Base-by-base conservation (phyloP, 805 yeast genomes). In the Monosporozyma unispora region DNA sequence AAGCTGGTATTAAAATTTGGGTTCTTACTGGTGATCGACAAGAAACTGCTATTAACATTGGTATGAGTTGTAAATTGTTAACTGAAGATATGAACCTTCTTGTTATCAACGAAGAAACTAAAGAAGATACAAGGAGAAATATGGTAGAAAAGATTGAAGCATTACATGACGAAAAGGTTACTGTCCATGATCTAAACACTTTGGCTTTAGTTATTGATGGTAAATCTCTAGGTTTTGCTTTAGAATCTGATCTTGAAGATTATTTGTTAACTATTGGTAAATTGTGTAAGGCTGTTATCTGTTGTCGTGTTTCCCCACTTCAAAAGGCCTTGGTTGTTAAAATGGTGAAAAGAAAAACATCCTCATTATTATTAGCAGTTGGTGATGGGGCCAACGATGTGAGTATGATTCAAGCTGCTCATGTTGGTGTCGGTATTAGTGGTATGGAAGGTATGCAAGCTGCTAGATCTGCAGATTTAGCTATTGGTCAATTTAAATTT, bases 391-490 rank as follows among this genome's bases (percentile, higher is more conserved):
- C 99, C 2, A 93, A 93, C 63, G 99, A 93, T 70, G 99, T 93
- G 39, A 84, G 96, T 35, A 93, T 93, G 99, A 93, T 93, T 56
- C 99, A 93, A 68, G 98, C 99, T 14, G 99, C 99, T 0, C 98
- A 93, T 67, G 96, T 93, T 48, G 99, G 99, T 54, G 96, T 93
- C 22, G 99, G 99, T 64, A 95, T 93, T 54, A 87, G 95, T 68
- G 99, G 99, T 56, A 84, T 89, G 91, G 99, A 93, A 70, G 99
- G 99, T 57, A 89, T 90, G 88, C 99, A 93, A 69, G 99, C 99
- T 10, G 97, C 99, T 0, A 78, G 99, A 66, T 84, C 95, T 66
- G 98, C 99, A 0, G 99, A 93, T 73, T 81, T 93, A 52, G 89
- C 98, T 0, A 88, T 95, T 67, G 98, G 96, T 0, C 98, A 93